Base-by-base conservation (phyloP, 352 stramenopile species). In the Pythium coloratum region DNA sequence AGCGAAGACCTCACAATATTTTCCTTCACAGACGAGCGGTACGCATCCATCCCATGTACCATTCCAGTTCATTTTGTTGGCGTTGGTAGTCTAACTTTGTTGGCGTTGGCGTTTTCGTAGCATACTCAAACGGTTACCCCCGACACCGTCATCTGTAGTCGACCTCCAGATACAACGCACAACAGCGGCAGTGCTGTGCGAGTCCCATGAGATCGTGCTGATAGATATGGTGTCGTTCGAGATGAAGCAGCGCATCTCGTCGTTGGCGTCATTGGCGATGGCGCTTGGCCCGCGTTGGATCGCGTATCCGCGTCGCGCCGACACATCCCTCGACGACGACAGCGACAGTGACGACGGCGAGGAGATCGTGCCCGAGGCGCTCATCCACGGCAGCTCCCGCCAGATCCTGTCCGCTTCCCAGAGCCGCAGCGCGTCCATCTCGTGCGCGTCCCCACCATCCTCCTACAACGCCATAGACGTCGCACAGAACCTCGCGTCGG, bases 401-500 rank as follows among this genome's bases (percentile, higher is more conserved):
- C 63, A 68, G 26, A 16, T 75, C 14, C 46, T 69, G 12, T 40
- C 36, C 30, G 44, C 51, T 3, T 49, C 59, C 13, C 59, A 79
- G 16, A 56, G 61, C 59, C 66, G 64, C 30, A 55, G 42, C 26
- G 38, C 53, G 8, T 64, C 55, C 10, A 38, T 26, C 12, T 67
- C 64, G 24, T 67, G 63, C 28, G 40, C 71, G 5, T 59, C 59
- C 2, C 60, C 62, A 5, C 69, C 62, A 1, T 65, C 81, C 12
- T 67, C 69, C 14, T 89, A 88, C 67, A 86, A 81, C 18, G 86
- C 83, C 7, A 90, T 94, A 33, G 84, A 94, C 62, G 84, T 94
- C 7, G 89, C 89, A 6, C 88, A 96, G 74, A 93, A 93, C 60
- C 81, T 96, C n/a, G 89, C 89, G 1, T 94, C 86, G 0, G 86